These are phyloP conservation scores for Ceratocystis harringtonii DNA, from an alignment of 2,329 filamentous ascomycete genomes.

Conservation along the genomic window DNA sequence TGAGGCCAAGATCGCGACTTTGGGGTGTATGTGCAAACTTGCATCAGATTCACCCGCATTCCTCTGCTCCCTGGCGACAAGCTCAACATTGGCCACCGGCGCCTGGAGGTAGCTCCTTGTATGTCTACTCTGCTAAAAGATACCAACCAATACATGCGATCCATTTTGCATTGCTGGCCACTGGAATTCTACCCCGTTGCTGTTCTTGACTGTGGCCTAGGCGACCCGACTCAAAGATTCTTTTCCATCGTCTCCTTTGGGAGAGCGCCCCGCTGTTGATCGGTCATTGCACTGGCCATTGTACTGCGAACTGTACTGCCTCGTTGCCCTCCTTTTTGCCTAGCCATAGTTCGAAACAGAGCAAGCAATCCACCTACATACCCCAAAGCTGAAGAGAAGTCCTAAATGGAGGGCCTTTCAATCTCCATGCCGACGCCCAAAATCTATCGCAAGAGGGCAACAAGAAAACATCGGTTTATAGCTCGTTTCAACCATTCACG, in stretches of 20 bases:
- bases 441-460: slow-evolving; percentile 1
- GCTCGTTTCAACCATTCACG: background rate
- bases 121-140: background rate
- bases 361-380: background rate
- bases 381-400: background rate
- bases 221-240: slow-evolving; percentile 4
- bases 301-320: background rate
- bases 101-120: background rate
- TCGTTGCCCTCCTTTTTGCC: background rate
- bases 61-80: slow-evolving; percentile 1
- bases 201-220: slow-evolving; percentile 6
- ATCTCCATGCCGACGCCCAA: slow-evolving; percentile 5
- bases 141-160: background rate
- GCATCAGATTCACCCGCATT: background rate
- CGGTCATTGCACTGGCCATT: background rate
- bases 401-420: background rate
- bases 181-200: slow-evolving; percentile 9
- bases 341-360: background rate
- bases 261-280: background rate
- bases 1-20: slow-evolving; percentile 3
- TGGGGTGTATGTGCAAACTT: background rate
- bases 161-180: background rate
- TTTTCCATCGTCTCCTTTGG: background rate
- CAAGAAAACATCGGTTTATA: background rate
- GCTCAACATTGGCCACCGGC: background rate